Base-by-base conservation (phyloP, 2,329 filamentous ascomycete genomes). In the Diplodia corticola region DNA sequence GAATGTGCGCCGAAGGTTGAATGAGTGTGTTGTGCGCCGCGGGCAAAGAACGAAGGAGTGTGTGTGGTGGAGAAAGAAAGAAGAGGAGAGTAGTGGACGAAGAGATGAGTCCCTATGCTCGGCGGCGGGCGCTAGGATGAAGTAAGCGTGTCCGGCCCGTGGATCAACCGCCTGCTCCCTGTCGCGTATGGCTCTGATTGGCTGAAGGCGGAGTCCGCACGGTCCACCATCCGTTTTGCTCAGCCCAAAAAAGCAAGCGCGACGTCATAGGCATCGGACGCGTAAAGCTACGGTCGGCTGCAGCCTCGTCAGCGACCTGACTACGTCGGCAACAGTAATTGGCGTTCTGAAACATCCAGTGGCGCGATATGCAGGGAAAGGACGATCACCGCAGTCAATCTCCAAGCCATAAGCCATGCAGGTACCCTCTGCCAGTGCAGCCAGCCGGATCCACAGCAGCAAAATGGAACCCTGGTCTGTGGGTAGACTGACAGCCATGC, bases 41-140 rank as follows among this genome's bases (percentile, higher is more conserved):
- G 9, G 33, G 26, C 44, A 48, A n/a, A 28, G 60, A 53, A 40
- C 9, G 49, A 53, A 24, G 6, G 49, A 35, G 10, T 54, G 51
- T 51, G 10, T 54, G 51, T 51, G 60, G 60, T 63, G 60, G 15
- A 51, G 48, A 53, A 48, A 61, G 57, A 13, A 63, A 63, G 30
- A 20, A 33, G 35, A 51, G 35, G 13, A 5, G 30, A 35, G 44
- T 48, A n/a, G 28, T 10, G n/a, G 46, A 24, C 6, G 48, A 20
- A 40, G 60, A 28, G 13, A n/a, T 5, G 28, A 26, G 40, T 10
- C n/a, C 30, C 49, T 61, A 61, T 49, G 44, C 17, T 22, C 12
- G 13, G 28, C 6, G 26, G 26, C 5, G 6, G 15, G 26, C 49
- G 15, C 17, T n/a, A 17, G 26, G 15, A 33, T 3, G 24, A 30